A percentile compares a stretch with the other conserved stretches of the same genome.
These are phyloP conservation scores for Hortiboletus flavorubellus DNA, from an alignment of 768 basidiomycete species.

Conservation along the genomic window DNA sequence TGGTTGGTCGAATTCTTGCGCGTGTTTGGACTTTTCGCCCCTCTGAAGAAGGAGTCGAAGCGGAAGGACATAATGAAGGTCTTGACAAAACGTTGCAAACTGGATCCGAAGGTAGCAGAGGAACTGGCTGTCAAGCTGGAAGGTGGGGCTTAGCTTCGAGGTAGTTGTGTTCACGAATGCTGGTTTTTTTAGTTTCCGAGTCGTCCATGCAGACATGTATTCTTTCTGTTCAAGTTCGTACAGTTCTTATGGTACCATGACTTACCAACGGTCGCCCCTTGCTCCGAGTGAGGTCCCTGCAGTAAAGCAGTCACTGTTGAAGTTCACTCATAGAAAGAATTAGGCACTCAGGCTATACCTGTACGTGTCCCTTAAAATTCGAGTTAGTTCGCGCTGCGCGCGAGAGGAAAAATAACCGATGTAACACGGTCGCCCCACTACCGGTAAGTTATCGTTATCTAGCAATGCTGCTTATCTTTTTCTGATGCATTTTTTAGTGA, in stretches of 20 bases:
- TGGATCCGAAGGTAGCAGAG: conserved; percentile 18
- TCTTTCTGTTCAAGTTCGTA: background rate
- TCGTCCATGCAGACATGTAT: conserved; percentile 8
- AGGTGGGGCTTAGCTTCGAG: background rate
- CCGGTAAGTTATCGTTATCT: too few relatives aligned
- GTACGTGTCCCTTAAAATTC: too few relatives aligned
- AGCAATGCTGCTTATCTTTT: too few relatives aligned
- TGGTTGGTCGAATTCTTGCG: conserved; percentile 27
- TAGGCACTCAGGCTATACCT: too few relatives aligned
- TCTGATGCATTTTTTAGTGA: too few relatives aligned
- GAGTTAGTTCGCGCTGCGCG: too few relatives aligned
- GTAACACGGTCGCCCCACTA: too few relatives aligned
- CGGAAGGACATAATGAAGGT: conserved; percentile 23
- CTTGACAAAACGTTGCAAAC: conserved; percentile 29
- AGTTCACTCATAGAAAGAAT: background rate
- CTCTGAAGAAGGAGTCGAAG: conserved; percentile 21
- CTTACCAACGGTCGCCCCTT: too few relatives aligned
- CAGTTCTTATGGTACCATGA: background rate
- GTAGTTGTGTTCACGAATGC: background rate
- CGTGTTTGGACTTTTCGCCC: conserved; percentile 22
- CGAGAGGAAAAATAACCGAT: too few relatives aligned
- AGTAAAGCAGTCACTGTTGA: background rate
- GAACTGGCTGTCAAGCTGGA: conserved; percentile 21
- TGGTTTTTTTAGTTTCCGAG: background rate
- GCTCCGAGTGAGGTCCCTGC: too few relatives aligned